Conservation (phyloP, 208 protist genomes). For the Crithidia fasciculata region DNA sequence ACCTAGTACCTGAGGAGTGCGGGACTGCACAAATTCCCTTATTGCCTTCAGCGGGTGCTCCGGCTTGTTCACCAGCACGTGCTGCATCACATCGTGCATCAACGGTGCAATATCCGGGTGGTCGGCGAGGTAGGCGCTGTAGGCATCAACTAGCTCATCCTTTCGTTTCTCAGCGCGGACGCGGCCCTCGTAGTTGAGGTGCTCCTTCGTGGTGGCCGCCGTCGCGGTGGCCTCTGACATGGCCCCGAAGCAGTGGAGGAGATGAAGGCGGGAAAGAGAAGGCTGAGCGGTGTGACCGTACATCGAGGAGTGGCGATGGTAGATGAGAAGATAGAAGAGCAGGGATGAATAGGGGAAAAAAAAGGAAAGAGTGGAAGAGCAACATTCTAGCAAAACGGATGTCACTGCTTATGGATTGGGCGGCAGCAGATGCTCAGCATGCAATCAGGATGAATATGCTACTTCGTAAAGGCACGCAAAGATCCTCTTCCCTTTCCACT, state of each 20-base stretch:
- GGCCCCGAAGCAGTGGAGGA: neutral
- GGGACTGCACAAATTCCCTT: constrained; percentile 53
- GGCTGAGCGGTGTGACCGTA: neutral
- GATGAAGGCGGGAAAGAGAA: neutral
- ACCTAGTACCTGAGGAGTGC: constrained; percentile 15
- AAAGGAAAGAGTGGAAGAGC: neutral
- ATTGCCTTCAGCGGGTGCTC: constrained; percentile 70
- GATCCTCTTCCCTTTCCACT: too few species aligned
- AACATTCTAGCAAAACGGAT: neutral
- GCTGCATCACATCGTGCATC: constrained; percentile 73
- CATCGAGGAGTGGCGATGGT: neutral
- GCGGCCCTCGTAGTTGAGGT: constrained; percentile 77
- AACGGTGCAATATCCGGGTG: constrained; percentile 71
- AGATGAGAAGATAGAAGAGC: neutral
- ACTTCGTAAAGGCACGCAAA: too few species aligned
- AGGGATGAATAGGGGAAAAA: neutral
- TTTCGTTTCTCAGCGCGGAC: constrained; percentile 69
- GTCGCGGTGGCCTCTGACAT: constrained; percentile 7
- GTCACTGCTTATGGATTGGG: too few species aligned
- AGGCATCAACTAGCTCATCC: constrained; percentile 39
- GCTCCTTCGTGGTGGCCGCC: constrained; percentile 39
- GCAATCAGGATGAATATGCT: too few species aligned
- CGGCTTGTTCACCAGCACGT: constrained; percentile 68
- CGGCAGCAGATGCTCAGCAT: too few species aligned
- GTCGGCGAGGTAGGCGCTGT: constrained; percentile 51